phyloP scores from a whole-genome alignment of 1,139 yeast genomes.

The Zygoascus sp. region DNA sequence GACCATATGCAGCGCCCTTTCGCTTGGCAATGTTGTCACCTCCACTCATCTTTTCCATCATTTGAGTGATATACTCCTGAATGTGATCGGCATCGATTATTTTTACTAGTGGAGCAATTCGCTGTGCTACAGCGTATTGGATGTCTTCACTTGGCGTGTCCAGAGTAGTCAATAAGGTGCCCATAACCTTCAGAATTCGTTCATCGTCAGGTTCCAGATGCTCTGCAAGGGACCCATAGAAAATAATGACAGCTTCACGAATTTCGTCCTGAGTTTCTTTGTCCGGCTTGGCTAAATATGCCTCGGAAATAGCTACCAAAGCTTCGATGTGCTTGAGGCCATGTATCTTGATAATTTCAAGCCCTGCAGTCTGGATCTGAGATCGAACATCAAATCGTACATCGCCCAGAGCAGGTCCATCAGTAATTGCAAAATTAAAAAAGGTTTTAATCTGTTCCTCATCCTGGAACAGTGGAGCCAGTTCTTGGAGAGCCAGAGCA shows the following conservation, averaged over 20 bases:
- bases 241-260: constrained; percentile 75
- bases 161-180: constrained; percentile 65
- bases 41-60: constrained; percentile 55
- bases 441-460: constrained; percentile 42
- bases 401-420: constrained; percentile 67
- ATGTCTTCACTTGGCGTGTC: constrained; percentile 87
- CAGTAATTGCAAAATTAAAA: constrained; percentile 56
- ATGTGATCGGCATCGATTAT: constrained; percentile 40
- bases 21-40: constrained; percentile 52
- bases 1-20: constrained; percentile 94
- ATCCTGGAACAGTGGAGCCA: constrained; percentile 47
- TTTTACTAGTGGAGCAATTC: constrained; percentile 77
- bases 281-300: constrained; percentile 39
- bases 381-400: constrained; percentile 67
- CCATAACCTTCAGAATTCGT: constrained; percentile 60
- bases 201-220: constrained; percentile 64
- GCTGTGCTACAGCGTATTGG: constrained; percentile 79
- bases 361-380: constrained; percentile 87
- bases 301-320: constrained; percentile 74
- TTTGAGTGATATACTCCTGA: constrained; percentile 47
- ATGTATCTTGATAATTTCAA: constrained; percentile 57
- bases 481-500: constrained; percentile 59
- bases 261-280: constrained; percentile 50
- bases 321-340: constrained; percentile 64
- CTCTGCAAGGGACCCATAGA: constrained; percentile 84